Conservation (phyloP, 495 filamentous ascomycete species). For the Chaetomium tenue region DNA sequence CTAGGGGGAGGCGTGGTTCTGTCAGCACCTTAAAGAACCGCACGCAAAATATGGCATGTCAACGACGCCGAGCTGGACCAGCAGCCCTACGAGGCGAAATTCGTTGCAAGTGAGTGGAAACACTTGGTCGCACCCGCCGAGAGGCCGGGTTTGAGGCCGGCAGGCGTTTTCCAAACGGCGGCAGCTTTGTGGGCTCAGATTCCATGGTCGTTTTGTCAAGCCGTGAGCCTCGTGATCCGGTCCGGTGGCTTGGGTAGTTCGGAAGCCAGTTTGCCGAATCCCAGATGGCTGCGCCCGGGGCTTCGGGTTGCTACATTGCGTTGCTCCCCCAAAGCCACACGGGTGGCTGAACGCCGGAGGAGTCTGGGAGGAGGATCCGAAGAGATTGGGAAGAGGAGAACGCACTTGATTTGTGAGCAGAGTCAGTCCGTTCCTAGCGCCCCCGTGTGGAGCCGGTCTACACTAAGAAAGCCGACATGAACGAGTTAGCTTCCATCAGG, state of each 20-base stretch:
- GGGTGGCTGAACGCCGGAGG: background rate
- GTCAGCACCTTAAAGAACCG: conserved; percentile 32
- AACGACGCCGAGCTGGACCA: conserved; percentile 1
- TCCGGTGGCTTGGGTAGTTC: conserved; percentile 12
- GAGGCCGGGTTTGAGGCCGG: background rate
- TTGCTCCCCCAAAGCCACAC: background rate
- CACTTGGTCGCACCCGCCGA: background rate
- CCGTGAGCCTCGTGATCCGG: background rate
- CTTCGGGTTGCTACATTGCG: no score
- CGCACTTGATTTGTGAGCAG: no score
- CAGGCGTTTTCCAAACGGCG: background rate
- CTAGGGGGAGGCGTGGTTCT: conserved; percentile 11
- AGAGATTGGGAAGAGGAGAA: background rate
- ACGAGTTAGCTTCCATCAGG: no score
- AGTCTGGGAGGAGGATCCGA: background rate
- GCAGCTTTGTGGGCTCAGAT: background rate
- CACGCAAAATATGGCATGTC: conserved; percentile 14
- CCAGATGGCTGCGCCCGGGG: background rate
- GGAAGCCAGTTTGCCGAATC: background rate
- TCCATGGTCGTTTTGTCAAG: background rate
- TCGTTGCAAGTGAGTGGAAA: conserved; percentile 14
- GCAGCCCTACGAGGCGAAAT: conserved; percentile 29
- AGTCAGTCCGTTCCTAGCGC: background rate
- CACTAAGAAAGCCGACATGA: no score
- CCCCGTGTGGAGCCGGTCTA: background rate